These are phyloP conservation scores for Rehmannia glutinosa DNA, from an alignment of 257 asterid species.

Conservation along the genomic window DNA sequence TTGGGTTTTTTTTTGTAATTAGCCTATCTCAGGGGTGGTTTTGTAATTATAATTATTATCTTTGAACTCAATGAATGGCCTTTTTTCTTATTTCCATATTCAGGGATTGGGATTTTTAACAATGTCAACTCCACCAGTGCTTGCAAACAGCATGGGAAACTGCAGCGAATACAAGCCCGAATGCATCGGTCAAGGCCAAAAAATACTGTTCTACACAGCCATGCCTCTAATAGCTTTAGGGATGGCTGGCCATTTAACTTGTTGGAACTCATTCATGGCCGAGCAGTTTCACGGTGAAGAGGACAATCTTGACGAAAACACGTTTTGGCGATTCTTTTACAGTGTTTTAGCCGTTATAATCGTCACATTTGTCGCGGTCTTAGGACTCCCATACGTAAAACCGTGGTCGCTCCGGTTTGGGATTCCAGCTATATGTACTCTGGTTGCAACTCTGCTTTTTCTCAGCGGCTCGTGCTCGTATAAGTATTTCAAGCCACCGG, in stretches of 20 bases:
- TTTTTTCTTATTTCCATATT: background rate
- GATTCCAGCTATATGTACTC: conserved; percentile 34
- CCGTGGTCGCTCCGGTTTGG: conserved; percentile 44
- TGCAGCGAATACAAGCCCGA: conserved; percentile 30
- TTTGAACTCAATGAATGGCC: too few relatives aligned
- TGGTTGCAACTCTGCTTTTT: conserved; percentile 30
- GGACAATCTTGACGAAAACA: background rate
- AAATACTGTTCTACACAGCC: conserved; percentile 21
- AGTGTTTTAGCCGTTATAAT: conserved; percentile 15
- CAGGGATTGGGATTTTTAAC: conserved; percentile 39
- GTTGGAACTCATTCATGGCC: conserved; percentile 26
- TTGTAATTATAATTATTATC: too few relatives aligned
- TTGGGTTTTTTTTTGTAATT: too few relatives aligned
- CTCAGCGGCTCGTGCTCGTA: conserved; percentile 31
- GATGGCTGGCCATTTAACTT: conserved; percentile 31
- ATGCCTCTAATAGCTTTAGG: conserved; percentile 36
- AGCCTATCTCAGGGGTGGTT: too few relatives aligned
- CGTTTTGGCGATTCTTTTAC: conserved; percentile 16
- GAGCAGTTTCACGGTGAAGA: conserved; percentile 18
- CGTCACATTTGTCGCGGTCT: conserved; percentile 24
- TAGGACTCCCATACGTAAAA: conserved; percentile 25
- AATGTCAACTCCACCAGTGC: conserved; percentile 44
- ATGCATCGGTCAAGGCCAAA: conserved; percentile 33
- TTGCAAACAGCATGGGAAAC: conserved; percentile 20
- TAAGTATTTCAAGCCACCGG: conserved; percentile 16